Base-by-base conservation (phyloP, 306 rosid genomes). In the Lathyrus tuberosus region DNA sequence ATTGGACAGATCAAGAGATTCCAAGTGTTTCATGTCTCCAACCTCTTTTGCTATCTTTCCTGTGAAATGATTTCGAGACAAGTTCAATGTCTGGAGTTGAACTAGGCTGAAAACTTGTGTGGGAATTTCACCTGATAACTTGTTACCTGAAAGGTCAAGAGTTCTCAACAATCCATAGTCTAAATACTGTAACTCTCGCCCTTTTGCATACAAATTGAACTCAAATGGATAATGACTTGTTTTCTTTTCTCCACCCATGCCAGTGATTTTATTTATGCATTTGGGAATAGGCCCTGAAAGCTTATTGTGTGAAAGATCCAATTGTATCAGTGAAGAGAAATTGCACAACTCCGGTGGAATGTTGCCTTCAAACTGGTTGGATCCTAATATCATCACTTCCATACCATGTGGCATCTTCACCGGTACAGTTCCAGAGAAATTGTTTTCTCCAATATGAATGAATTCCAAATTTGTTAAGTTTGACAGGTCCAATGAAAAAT, bases 21-120 rank as follows among this genome's bases (percentile, higher is more conserved):
- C 82, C 28, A 78, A 40, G 4, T 59, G 15, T 43, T 58, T 58
- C 74, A 78, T 66, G 4, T 12, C 12, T 3, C 82, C 70, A 66
- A 72, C 59, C 28, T 65, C 33, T 12, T 17, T 30, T 4, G 70
- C 13, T 58, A 78, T 58, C 48, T 41, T 66, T 14, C 82, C 78
- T 0, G 41, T 72, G 10, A 78, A 66, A 10, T 72, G 74, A 22
- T 85, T 82, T 6, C 46, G 15, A 1, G 84, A 85, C 43, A 77
- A 71, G 48, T 76, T 76, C 72, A 85, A 48, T 10, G 54, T 2
- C 8, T 18, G 2, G 17, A 72, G 3, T 38, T 24, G 56, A 48
- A 20, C 18, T 6, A 72, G 57, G 0, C 10, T 17, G 35, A 78
- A 78, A 20, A 78, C 44, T 40, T 65, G 63, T n/a, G 31, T 0